phyloP scores from a whole-genome alignment of 1,284 basidiomycete species.

The Ceratobasidium theobromae region DNA sequence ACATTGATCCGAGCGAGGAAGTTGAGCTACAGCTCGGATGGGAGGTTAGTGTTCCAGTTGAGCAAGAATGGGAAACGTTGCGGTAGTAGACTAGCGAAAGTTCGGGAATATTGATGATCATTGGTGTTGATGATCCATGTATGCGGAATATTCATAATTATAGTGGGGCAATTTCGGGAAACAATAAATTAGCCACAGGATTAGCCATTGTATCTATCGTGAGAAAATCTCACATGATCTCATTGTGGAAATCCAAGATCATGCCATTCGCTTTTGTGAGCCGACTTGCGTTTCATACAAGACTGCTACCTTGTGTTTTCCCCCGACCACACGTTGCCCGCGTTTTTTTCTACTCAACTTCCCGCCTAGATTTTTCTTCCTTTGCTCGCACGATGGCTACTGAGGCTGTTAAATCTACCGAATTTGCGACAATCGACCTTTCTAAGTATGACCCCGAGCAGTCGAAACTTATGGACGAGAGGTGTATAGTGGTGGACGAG shows the following conservation, averaged over 20 bases:
- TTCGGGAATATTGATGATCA: no score
- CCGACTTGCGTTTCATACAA: conserved; percentile 9
- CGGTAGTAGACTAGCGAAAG: no score
- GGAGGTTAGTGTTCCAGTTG: no score
- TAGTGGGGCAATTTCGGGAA: background rate
- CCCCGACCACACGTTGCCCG: background rate
- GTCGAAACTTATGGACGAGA: conserved; percentile 92
- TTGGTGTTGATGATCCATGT: no score
- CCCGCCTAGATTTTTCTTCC: background rate
- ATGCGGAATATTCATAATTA: no score
- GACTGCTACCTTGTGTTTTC: background rate
- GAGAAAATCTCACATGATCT: background rate
- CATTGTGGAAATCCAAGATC: background rate
- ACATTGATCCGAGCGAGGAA: no score
- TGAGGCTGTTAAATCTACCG: conserved; percentile 13
- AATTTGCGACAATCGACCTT: conserved; percentile 68
- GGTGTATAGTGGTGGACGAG: conserved; percentile 93
- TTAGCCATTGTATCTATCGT: background rate
- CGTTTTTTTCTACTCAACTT: background rate
- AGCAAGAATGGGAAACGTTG: no score
- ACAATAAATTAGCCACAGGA: no score
- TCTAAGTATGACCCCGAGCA: conserved; percentile 78
- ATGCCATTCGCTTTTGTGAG: conserved; percentile 32
- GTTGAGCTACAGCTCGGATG: no score
- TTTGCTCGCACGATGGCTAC: conserved; percentile 25